Base-by-base conservation (phyloP, 1,139 yeast species). In the Scheffersomyces stambukii region DNA sequence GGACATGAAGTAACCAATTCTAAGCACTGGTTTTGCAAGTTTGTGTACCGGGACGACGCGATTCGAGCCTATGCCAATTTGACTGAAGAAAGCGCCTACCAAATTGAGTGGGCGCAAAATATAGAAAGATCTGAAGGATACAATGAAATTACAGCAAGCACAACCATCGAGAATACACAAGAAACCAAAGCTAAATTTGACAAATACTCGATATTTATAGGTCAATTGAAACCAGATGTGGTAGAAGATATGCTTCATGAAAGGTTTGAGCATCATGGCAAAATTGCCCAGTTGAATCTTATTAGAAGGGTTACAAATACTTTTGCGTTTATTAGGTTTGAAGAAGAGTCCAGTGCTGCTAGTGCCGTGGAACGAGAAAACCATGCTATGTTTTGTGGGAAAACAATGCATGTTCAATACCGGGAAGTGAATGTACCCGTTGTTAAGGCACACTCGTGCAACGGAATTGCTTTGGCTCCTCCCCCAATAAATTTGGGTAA, bases 11-110 rank as follows among this genome's bases (percentile, higher is more conserved):
- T 6, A 5, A 26, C 17, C 3, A 25, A 30, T 18, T 21, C 31
- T 9, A 63, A 58, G 28, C 71, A 73, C 23, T 88, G 95, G 95
- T 85, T 81, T 48, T 75, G 82, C 38, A 82, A 84, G 45, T 88
- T 79, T 59, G 86, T 77, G 2, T 86, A 75, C 48, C 75, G 96
- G 28, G 95, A 85, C 50, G 96, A 89, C 54, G 96, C 96, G 2
- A 84, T 86, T 28, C 70, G 81, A 44, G 95, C 95, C 0, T 88
- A 76, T 62, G 89, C 93, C 1, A 72, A 68, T 43, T 64, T 83
- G 37, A 70, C 81, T 36, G 66, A 73, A 20, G 66, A 72, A 19
- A 65, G 62, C 26, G 56, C 65, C 2, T 77, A 76, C 68, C 57
- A 60, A 21, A 83, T 81, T 22, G 86, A 81, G 44, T 85, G 95